These are phyloP conservation scores for Arxiozyma heterogenica DNA, from an alignment of 1,139 yeast species.

Conservation along the genomic window DNA sequence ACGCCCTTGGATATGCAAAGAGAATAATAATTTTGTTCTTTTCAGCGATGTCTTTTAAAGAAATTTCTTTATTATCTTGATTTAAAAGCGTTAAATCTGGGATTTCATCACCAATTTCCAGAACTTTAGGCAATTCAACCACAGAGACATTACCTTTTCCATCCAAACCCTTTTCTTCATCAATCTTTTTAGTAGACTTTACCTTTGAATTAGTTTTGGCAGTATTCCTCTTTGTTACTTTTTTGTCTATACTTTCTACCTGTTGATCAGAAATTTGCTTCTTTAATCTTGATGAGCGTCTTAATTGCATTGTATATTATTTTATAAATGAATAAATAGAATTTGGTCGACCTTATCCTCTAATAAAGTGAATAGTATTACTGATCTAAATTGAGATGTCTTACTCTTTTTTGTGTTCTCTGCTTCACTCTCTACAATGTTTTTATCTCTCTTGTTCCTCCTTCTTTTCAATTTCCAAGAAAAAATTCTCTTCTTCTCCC, in stretches of 20 bases:
- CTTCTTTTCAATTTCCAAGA: neutral
- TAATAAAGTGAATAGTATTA: neutral
- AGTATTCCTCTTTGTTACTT: neutral
- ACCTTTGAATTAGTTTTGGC: constrained; percentile 4
- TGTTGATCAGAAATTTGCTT: neutral
- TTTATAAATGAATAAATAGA: neutral
- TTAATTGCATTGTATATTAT: neutral
- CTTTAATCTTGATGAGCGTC: neutral
- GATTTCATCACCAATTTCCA: constrained; percentile 47
- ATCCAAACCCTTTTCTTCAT: neutral
- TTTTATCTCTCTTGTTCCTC: neutral
- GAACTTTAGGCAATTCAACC: neutral
- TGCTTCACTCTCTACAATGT: neutral
- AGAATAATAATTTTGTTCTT: constrained; percentile 48
- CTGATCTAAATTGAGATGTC: neutral
- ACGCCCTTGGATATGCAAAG: constrained; percentile 84
- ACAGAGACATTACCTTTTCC: constrained; percentile 9
- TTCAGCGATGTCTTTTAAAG: constrained; percentile 40
- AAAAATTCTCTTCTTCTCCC: too few relatives aligned
- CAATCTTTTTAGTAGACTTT: neutral
- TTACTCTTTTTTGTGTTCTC: neutral
- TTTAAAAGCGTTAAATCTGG: constrained; percentile 57
- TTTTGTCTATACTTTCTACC: constrained; percentile 8
- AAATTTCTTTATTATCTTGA: constrained; percentile 57
- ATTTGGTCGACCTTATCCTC: neutral